Conservation (phyloP, 148 eudicot genomes). For the Fagopyrum esculentum region DNA sequence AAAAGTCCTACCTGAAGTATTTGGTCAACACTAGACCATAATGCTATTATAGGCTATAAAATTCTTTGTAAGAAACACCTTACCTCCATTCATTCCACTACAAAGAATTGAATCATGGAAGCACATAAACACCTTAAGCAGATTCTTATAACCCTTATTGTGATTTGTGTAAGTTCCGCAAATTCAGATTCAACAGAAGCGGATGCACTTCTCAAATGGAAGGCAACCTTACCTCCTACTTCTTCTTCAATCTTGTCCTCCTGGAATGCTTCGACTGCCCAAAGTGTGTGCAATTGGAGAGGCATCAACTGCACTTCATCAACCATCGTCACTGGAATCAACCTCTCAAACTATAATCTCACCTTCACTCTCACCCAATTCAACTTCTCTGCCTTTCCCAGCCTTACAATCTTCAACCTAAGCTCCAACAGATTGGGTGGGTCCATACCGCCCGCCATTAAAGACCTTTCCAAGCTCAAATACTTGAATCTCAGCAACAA, state of each 20-base stretch:
- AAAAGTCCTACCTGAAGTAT: too few relatives aligned
- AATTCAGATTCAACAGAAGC: neutral
- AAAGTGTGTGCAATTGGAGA: conserved; percentile 21
- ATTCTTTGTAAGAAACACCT: too few relatives aligned
- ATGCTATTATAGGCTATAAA: too few relatives aligned
- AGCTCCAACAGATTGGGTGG: conserved; percentile 20
- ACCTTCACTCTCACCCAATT: conserved; percentile 19
- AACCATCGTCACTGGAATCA: conserved; percentile 1
- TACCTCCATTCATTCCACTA: too few relatives aligned
- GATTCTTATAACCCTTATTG: neutral
- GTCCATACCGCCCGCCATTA: conserved; percentile 16
- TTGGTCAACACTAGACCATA: too few relatives aligned
- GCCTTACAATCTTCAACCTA: conserved; percentile 19
- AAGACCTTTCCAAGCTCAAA: conserved; percentile 16
- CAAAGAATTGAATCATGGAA: neutral
- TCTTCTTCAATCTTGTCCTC: conserved; percentile 7
- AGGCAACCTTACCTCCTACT: neutral
- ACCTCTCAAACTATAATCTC: conserved; percentile 11
- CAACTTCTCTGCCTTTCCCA: conserved; percentile 21
- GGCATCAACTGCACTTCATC: conserved; percentile 18
- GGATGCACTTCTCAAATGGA: conserved; percentile 12
- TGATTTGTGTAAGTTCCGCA: neutral
- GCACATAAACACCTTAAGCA: neutral
- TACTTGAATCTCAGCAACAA: conserved; percentile 23
- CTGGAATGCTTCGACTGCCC: conserved; percentile 17